Conservation (phyloP, 768 basidiomycete genomes). For the Lactifluus echinatus region DNA sequence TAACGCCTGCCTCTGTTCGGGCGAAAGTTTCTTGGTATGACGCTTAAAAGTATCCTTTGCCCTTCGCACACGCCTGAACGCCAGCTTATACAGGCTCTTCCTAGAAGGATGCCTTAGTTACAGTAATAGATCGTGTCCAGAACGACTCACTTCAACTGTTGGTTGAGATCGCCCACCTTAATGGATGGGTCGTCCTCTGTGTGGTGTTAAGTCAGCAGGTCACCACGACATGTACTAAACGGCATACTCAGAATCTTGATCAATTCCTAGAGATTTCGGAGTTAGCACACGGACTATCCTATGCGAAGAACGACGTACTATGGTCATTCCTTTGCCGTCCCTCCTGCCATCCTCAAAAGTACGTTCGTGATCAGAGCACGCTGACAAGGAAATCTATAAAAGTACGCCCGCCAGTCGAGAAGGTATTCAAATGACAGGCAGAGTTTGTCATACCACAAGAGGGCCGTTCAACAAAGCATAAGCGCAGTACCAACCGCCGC, state of each 20-base stretch:
- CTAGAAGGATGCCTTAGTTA: neutral
- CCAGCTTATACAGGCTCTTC: neutral
- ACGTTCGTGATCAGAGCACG: conserved; percentile 3
- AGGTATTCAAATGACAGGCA: neutral
- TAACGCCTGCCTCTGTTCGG: neutral
- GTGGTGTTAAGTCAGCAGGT: neutral
- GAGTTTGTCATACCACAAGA: neutral
- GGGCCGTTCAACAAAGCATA: neutral
- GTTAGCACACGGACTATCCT: neutral
- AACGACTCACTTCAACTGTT: conserved; percentile 6
- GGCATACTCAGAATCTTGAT: neutral
- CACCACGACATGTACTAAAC: neutral
- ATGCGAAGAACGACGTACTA: neutral
- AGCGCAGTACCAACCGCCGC: neutral
- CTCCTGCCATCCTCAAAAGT: conserved; percentile 8
- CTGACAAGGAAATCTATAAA: conserved; percentile 13
- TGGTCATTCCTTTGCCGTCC: conserved; percentile 14
- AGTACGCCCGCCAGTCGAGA: neutral
- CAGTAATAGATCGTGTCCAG: neutral
- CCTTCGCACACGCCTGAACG: conserved; percentile 1
- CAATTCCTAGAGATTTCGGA: neutral
- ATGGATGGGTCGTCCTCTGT: conserved; percentile 2
- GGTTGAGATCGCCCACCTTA: neutral
- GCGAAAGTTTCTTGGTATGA: neutral
- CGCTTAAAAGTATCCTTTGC: neutral